These are phyloP conservation scores for Biscogniauxia sp. DNA, from an alignment of 2,329 filamentous ascomycete genomes.

Conservation along the genomic window DNA sequence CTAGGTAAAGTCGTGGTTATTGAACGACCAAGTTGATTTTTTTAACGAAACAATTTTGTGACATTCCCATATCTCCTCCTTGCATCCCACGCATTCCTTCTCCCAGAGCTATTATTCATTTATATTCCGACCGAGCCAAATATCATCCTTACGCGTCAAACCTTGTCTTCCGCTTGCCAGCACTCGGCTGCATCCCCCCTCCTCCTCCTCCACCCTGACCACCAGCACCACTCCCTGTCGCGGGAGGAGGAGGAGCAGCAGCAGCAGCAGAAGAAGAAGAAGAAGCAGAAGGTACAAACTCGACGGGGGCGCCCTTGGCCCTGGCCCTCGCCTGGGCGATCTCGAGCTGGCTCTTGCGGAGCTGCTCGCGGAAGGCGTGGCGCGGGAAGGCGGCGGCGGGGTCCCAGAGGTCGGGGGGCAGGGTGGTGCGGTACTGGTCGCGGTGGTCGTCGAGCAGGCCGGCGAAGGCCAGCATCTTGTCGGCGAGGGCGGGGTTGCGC, in stretches of 20 bases:
- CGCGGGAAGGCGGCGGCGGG: constrained; percentile 51
- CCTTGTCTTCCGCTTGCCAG: constrained; percentile 34
- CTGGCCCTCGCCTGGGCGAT: constrained; percentile 45
- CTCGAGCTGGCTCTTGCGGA: constrained; percentile 49
- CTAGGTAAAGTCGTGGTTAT: no score
- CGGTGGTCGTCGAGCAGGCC: constrained; percentile 41
- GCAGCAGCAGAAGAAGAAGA: constrained; percentile 15
- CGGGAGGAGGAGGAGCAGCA: constrained; percentile 15
- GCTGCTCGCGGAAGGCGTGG: constrained; percentile 49
- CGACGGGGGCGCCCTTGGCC: constrained; percentile 42
- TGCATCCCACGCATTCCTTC: background rate
- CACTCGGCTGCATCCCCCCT: constrained; percentile 7
- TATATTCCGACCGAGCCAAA: background rate
- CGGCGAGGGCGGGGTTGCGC: constrained; percentile 68
- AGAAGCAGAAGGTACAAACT: constrained; percentile 44
- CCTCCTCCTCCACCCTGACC: constrained; percentile 27
- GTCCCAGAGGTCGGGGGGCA: constrained; percentile 57
- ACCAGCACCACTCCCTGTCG: constrained; percentile 20
- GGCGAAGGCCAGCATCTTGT: constrained; percentile 71
- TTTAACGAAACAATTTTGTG: no score
- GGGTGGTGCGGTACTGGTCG: constrained; percentile 65
- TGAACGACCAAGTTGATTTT: no score
- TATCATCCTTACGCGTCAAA: constrained; percentile 30
- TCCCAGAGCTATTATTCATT: no score
- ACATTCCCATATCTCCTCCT: background rate